Base-by-base conservation (phyloP, 345 rosid genomes). In the Boechera retrofracta region DNA sequence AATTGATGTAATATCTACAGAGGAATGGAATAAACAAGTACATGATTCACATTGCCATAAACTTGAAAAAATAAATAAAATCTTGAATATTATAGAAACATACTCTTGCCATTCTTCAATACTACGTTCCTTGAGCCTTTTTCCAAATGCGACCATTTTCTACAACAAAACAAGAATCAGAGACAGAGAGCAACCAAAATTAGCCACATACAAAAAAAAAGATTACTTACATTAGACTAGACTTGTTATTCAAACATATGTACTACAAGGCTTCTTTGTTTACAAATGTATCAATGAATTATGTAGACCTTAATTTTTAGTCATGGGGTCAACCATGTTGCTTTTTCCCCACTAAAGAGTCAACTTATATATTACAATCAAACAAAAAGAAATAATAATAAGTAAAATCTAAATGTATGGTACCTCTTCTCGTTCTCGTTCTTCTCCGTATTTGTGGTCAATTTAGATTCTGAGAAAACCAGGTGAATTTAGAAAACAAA, bases 71-170 rank as follows among this genome's bases (percentile, higher is more conserved):
- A 21, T 24, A 10, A 72, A 39, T 2, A 41, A 67, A 38, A 64
- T 64, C 10, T 64, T 64, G 62, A 71, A 64, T 44, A 35, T 1
- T 36, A 24, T 15, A 53, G 56, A 31, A 64, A 52, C 86, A 76
- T 89, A 93, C 98, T 87, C 86, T 83, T 86, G 83, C 98, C 98
- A 93, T 91, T 89, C 98, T 79, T 85, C 71, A 80, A 79, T 72
- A 47, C 74, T 65, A 0, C 82, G 54, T 45, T 79, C 82, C 51
- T 79, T 79, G 58, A 79, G 58, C 18, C 52, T 73, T 60, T 79
- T 79, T 21, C 82, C 82, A 61, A 79, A 79, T 0, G 52, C 78
- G 2, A 79, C 82, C 82, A 79, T 79, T 65, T 82, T 57, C 84
- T 35, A 10, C 45, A 11, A 77, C 9, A 77, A 39, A 15, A 33